phyloP scores from a whole-genome alignment of 306 rosid genomes.

The Quercus robur region DNA sequence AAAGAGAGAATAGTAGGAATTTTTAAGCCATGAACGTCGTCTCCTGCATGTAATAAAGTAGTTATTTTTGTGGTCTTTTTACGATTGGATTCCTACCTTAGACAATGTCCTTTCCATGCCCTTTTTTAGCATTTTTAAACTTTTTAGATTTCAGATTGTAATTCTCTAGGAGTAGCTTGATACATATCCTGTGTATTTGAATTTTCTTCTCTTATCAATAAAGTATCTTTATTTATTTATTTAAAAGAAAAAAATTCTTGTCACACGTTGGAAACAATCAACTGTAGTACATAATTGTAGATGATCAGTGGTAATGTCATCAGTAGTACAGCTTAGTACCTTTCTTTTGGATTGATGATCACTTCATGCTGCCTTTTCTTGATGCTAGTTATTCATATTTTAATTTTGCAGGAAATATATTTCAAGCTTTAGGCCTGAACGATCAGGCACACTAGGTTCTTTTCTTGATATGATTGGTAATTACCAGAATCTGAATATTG shows the following conservation, averaged over 20 bases:
- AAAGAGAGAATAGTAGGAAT: no score
- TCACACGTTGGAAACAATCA: background rate
- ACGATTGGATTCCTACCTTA: no score
- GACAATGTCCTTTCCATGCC: no score
- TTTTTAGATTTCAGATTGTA: no score
- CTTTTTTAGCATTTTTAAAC: no score
- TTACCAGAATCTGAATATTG: slow-evolving; percentile 9
- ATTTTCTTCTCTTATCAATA: no score
- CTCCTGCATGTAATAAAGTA: no score
- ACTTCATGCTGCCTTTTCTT: background rate
- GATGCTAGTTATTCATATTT: slow-evolving; percentile 4
- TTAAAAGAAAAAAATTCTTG: background rate
- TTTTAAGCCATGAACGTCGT: no score
- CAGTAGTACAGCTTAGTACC: background rate
- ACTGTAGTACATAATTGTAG: background rate
- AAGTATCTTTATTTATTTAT: no score
- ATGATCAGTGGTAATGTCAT: background rate
- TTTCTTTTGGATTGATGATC: background rate
- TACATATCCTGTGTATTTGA: no score
- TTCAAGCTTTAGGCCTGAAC: slow-evolving; percentile 79
- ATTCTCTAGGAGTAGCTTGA: no score
- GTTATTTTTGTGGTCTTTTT: no score
- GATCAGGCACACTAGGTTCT: slow-evolving; percentile 64
- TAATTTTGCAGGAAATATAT: slow-evolving; percentile 68
- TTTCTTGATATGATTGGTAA: slow-evolving; percentile 73